Base-by-base conservation (phyloP, 2,329 filamentous ascomycete genomes). In the Talaromyces verruculosus region DNA sequence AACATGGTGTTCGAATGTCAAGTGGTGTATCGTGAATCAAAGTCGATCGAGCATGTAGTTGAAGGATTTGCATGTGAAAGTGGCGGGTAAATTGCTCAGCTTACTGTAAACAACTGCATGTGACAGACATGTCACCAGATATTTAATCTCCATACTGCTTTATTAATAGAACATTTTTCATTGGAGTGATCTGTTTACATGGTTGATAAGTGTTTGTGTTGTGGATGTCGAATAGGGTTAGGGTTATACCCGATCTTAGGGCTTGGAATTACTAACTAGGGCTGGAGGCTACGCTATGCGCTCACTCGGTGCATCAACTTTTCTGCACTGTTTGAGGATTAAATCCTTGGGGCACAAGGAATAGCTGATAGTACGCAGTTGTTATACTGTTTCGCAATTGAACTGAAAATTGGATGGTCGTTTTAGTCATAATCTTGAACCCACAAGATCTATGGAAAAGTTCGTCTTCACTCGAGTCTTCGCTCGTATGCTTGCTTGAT, bases 61-160 rank as follows among this genome's bases (percentile, higher is more conserved):
- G n/a, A 25, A 60, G 39, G 5, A 45, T 60, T 45, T 60, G 39
- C 57, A 60, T 60, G 57, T 60, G 57, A 60, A 60, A 60, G 37
- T 30, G 37, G 19, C 39, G 37, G 17, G 39, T 60, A 19, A 60
- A 43, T 60, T 43, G 13, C 55, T 59, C 7, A 39, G 11, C n/a
- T 17, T 11, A 4, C 17, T 58, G 55, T 33, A 33, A 17, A 30
- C 7, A 30, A 30, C 33, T 33, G 49, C 49, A 55, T 55, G 49
- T 55, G 49, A 55, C 17, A 33, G 13, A 30, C 37, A 41, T 17
- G 13, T 17, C 37, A 41, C 13, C 37, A 15, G 37, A 41, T 41
- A 15, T 15, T 41, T 17, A 41, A 13, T 35, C 10, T 8, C 30
- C 10, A 35, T 35, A 35, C 10, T 4, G 10, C 33, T 41, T 41